Evolutionary conservation across 371 early-diverging fungal genomes (phyloP).

Genomic region (Mortierella polycephala): DNA sequence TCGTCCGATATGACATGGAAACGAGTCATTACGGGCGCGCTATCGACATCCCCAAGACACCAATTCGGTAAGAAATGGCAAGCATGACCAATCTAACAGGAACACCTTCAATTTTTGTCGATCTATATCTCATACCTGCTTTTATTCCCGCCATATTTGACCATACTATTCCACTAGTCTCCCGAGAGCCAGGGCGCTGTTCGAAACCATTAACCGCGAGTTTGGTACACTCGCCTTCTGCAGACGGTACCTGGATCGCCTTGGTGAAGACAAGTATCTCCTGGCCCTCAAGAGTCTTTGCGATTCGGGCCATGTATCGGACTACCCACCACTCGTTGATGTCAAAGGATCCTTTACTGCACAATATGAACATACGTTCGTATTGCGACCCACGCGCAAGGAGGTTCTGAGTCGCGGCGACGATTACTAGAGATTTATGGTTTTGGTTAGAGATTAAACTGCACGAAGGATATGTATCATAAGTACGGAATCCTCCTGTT

Average conservation of each 20-base stretch:
- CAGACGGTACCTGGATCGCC: constrained; percentile 94
- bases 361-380: constrained; percentile 98
- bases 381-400: constrained; percentile 90
- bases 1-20: constrained; percentile 91
- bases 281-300: constrained; percentile 90
- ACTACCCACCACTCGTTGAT: constrained; percentile 96
- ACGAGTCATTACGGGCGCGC: constrained; percentile 95
- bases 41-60: constrained; percentile 66
- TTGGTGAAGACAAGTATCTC: constrained; percentile 88
- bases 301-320: constrained; percentile 81
- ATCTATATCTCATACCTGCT: no score
- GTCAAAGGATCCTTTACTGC: constrained; percentile 93
- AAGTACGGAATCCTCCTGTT: no score
- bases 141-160: no score
- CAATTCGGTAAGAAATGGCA: constrained; percentile 55
- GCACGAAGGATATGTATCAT: no score
- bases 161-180: constrained; percentile 36
- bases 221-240: constrained; percentile 99
- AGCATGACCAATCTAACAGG: no score
- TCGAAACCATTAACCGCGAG: constrained; percentile 89
- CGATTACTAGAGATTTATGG: constrained; percentile 58
- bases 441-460: no score
- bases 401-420: constrained; percentile 77
- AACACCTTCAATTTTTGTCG: no score
- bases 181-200: constrained; percentile 85